These are phyloP conservation scores for Macrolepiota dolichaula DNA, from an alignment of 768 basidiomycete genomes.

Conservation along the genomic window DNA sequence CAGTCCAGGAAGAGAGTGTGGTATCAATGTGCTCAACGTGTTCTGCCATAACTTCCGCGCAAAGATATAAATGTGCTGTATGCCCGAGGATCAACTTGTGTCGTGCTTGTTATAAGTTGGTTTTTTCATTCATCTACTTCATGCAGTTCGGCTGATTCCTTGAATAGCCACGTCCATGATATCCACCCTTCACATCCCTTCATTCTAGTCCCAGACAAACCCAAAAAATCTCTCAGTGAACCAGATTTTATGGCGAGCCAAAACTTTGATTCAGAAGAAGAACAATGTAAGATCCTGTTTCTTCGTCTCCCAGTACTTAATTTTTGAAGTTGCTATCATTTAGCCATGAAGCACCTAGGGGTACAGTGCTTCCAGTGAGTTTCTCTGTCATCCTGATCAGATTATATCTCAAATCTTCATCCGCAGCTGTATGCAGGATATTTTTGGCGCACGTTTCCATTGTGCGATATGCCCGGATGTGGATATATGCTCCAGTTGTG, in stretches of 20 bases:
- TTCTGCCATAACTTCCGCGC: conserved; percentile 49
- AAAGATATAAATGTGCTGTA: conserved; percentile 82
- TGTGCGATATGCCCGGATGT: conserved; percentile 85
- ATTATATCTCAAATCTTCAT: background rate
- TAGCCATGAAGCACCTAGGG: conserved; percentile 75
- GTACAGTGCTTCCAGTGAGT: conserved; percentile 87
- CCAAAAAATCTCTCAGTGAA: conserved; percentile 34
- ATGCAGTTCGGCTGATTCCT: background rate
- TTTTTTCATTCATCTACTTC: background rate
- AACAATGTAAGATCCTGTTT: conserved; percentile 48
- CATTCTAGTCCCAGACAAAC: conserved; percentile 71
- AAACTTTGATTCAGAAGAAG: conserved; percentile 44
- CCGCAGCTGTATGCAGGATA: conserved; percentile 79
- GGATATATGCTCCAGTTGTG: conserved; percentile 86
- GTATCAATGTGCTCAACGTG: conserved; percentile 82
- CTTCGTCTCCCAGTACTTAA: conserved; percentile 4
- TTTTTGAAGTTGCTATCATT: background rate
- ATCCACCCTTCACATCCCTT: conserved; percentile 90
- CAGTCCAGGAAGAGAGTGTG: conserved; percentile 66
- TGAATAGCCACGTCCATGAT: conserved; percentile 78
- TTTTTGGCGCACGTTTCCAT: conserved; percentile 90
- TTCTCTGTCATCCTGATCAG: background rate
- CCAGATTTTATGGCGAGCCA: conserved; percentile 30
- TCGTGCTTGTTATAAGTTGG: conserved; percentile 75
- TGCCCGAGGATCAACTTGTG: conserved; percentile 82